Conservation (phyloP, 2,329 filamentous ascomycete species). For the Chrysoporthe austroafricana region DNA sequence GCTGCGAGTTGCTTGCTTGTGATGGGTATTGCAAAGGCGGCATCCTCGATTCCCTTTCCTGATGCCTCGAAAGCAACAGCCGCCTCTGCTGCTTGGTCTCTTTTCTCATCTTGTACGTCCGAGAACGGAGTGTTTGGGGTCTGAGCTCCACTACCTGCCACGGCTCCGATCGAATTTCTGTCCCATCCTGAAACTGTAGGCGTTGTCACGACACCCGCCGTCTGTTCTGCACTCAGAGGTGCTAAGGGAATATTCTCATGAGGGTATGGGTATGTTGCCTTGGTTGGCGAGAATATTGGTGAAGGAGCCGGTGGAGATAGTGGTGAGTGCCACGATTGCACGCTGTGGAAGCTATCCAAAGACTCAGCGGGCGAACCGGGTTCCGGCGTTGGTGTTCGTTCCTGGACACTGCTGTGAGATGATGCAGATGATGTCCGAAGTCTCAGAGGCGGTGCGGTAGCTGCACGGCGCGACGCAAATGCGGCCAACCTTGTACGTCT, state of each 20-base stretch:
- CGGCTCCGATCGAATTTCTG: conserved; percentile 35
- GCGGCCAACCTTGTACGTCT: conserved; percentile 26
- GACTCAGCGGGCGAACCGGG: conserved; percentile 49
- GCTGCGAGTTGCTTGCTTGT: background rate
- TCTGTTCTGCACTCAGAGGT: conserved; percentile 35
- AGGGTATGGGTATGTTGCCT: conserved; percentile 41
- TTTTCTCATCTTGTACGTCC: conserved; percentile 6
- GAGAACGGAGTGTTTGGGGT: conserved; percentile 24
- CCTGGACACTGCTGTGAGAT: conserved; percentile 43
- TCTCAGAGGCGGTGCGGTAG: conserved; percentile 23
- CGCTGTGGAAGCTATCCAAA: conserved; percentile 59
- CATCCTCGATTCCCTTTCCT: background rate
- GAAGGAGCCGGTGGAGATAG: conserved; percentile 49
- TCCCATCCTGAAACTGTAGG: conserved; percentile 39
- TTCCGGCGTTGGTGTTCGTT: conserved; percentile 27
- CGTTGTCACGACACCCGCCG: conserved; percentile 41
- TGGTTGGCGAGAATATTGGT: conserved; percentile 45
- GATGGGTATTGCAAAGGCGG: background rate
- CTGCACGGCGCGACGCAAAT: conserved; percentile 29
- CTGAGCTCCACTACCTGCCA: conserved; percentile 18
- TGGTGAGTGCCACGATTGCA: conserved; percentile 56
- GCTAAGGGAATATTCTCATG: conserved; percentile 46
- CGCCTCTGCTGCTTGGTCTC: background rate
- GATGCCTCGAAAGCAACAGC: background rate
- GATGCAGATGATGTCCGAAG: conserved; percentile 39